Evolutionary conservation across 305 asterid species (phyloP).

Genomic region (Salvia sclarea): DNA sequence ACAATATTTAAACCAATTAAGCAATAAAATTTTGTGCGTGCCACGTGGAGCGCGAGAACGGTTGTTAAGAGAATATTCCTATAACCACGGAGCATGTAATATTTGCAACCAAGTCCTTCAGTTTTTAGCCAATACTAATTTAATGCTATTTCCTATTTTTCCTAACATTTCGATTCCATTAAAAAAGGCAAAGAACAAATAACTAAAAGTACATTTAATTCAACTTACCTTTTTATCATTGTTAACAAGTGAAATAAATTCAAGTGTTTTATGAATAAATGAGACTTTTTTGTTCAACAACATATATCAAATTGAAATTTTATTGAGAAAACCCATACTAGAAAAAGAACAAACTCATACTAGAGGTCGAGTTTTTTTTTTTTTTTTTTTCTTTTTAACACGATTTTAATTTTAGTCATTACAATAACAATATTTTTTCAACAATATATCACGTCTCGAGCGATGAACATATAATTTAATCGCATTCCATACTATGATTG

Average conservation of each 20-base stretch:
- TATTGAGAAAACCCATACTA: too few species aligned
- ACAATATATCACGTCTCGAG: too few species aligned
- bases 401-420: too few species aligned
- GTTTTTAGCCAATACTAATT: background rate
- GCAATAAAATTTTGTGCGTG: background rate
- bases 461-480: too few species aligned
- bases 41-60: conserved; percentile 14
- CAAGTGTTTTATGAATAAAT: background rate
- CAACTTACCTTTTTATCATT: too few species aligned
- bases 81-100: background rate
- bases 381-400: too few species aligned
- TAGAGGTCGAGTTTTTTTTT: too few species aligned
- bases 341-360: too few species aligned
- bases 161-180: background rate
- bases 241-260: background rate
- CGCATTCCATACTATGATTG: too few species aligned
- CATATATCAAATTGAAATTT: background rate
- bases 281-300: background rate
- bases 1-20: background rate
- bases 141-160: background rate
- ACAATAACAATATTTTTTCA: too few species aligned
- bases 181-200: too few species aligned
- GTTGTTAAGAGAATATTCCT: conserved; percentile 17
- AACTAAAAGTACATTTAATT: background rate
- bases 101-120: conserved; percentile 26